These are phyloP conservation scores for Mycena galericulata DNA, from an alignment of 768 basidiomycete species.

Conservation along the genomic window DNA sequence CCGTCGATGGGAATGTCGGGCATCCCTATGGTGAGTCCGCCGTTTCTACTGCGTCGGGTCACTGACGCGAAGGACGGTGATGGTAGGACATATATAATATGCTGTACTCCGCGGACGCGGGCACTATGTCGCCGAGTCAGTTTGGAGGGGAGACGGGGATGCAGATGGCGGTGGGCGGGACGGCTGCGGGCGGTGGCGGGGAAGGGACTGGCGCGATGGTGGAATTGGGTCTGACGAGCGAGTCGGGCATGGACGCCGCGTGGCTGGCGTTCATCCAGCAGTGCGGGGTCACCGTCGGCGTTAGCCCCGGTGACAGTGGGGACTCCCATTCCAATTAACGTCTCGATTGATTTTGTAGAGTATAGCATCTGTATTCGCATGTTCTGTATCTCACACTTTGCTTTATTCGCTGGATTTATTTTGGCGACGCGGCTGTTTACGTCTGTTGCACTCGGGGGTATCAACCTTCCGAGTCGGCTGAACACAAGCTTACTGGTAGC, in stretches of 20 bases:
- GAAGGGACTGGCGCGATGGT: conserved; percentile 46
- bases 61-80: neutral
- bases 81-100: conserved; percentile 26
- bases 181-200: neutral
- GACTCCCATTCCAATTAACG: conserved; percentile 23
- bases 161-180: neutral
- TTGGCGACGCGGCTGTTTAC: too few relatives aligned
- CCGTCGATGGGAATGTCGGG: neutral
- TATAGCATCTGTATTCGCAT: too few relatives aligned
- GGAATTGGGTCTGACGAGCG: conserved; percentile 58
- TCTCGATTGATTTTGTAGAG: conserved; percentile 7
- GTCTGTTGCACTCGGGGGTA: too few relatives aligned
- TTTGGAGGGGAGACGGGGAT: conserved; percentile 12
- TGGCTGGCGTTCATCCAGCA: conserved; percentile 65
- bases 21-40: neutral
- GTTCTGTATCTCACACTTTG: too few relatives aligned
- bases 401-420: too few relatives aligned
- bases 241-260: conserved; percentile 59
- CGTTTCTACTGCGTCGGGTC: neutral
- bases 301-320: conserved; percentile 14
- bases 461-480: too few relatives aligned
- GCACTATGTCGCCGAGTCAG: neutral
- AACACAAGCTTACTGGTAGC: too few relatives aligned
- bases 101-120: conserved; percentile 14
- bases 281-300: conserved; percentile 52